Percentiles rank a stretch among this genome's conserved stretches.
Conservation (phyloP, 768 basidiomycete genomes). For the Mycena rosella region DNA sequence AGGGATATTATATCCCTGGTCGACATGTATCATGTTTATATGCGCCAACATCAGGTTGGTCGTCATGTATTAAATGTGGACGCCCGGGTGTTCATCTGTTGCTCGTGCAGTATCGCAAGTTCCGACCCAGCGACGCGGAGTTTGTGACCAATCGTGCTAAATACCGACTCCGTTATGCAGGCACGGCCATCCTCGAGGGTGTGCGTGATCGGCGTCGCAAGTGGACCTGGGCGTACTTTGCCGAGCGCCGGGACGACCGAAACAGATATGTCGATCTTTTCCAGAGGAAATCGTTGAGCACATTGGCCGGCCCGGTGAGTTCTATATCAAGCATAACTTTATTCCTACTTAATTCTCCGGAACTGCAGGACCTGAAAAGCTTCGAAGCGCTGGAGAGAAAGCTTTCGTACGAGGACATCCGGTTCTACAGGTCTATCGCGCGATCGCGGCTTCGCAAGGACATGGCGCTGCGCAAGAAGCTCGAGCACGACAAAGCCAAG, state of each 20-base stretch:
- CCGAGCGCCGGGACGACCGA: constrained; percentile 88
- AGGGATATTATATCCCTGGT: constrained; percentile 91
- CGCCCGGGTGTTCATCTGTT: constrained; percentile 31
- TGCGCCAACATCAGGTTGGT: constrained; percentile 82
- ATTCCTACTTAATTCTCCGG: constrained; percentile 7
- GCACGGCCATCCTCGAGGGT: constrained; percentile 81
- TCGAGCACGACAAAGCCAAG: constrained; percentile 76
- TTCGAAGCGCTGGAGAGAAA: constrained; percentile 83
- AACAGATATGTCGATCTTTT: constrained; percentile 88
- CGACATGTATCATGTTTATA: constrained; percentile 97
- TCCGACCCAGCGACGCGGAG: constrained; percentile 75
- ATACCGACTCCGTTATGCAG: constrained; percentile 84
- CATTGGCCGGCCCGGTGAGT: constrained; percentile 68
- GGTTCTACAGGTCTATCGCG: constrained; percentile 97
- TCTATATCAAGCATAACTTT: constrained; percentile 22
- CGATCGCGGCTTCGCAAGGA: constrained; percentile 91
- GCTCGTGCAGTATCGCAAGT: constrained; percentile 79
- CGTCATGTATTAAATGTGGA: background rate
- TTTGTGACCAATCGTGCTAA: constrained; percentile 70
- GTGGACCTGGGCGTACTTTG: constrained; percentile 96
- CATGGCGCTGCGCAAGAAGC: constrained; percentile 72
- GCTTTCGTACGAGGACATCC: constrained; percentile 93
- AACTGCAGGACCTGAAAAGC: constrained; percentile 61
- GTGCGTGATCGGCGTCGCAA: constrained; percentile 85
- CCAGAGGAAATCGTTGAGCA: constrained; percentile 75